Conservation (phyloP, 1,139 yeast genomes). For the Candida sp. region DNA sequence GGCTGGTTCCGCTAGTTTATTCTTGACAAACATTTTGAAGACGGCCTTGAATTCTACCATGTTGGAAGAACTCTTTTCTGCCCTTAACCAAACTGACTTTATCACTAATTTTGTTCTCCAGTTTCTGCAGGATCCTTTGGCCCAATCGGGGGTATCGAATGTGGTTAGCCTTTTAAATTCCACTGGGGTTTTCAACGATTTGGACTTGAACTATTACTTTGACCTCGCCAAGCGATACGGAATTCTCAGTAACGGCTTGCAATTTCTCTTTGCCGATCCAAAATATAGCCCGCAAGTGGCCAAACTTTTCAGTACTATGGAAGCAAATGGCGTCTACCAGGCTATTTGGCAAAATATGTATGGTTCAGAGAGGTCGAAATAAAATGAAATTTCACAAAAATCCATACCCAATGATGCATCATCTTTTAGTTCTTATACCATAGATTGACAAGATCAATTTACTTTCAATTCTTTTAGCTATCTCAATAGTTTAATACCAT, state of each 20-base stretch:
- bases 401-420: no score
- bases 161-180: conserved; percentile 26
- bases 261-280: conserved; percentile 25
- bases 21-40: conserved; percentile 29
- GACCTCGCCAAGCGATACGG: conserved; percentile 21
- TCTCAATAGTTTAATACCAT: no score
- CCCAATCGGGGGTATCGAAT: conserved; percentile 20
- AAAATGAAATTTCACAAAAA: no score
- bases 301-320: conserved; percentile 28
- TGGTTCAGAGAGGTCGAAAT: conserved; percentile 38
- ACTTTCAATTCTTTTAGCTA: no score
- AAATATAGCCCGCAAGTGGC: conserved; percentile 33
- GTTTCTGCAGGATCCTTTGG: conserved; percentile 19
- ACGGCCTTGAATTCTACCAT: conserved; percentile 25
- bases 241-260: conserved; percentile 19
- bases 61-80: conserved; percentile 22
- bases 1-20: conserved; percentile 31
- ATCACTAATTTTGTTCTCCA: conserved; percentile 26
- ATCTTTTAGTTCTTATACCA: no score
- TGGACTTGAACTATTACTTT: conserved; percentile 22
- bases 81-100: conserved; percentile 31
- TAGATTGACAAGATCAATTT: no score
- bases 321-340: conserved; percentile 28
- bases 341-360: conserved; percentile 31
- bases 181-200: conserved; percentile 29